Conservation (phyloP, 345 rosid species). For the Rhizophora apiculata region DNA sequence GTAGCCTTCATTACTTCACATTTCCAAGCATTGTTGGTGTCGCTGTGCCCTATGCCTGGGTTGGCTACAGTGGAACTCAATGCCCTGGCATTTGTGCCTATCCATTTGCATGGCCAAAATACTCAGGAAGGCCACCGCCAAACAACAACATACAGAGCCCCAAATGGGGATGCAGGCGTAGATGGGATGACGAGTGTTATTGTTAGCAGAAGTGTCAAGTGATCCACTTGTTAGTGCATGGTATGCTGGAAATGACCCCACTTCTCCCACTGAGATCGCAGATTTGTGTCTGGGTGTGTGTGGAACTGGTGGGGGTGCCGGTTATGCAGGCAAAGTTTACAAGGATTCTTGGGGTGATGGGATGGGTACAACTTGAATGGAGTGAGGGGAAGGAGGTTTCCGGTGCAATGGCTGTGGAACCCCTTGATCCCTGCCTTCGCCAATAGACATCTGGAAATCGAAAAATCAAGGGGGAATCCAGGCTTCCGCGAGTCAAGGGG, state of each 20-base stretch:
- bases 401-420: constrained; percentile 64
- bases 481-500: not conserved
- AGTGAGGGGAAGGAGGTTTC: constrained; percentile 48
- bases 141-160: constrained; percentile 33
- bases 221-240: constrained; percentile 63
- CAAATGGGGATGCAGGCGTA: constrained; percentile 53
- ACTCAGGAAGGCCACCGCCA: constrained; percentile 42
- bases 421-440: constrained; percentile 28
- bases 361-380: constrained; percentile 54
- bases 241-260: constrained; percentile 62
- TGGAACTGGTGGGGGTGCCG: constrained; percentile 60
- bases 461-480: no score
- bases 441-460: not conserved
- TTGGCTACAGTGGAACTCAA: constrained; percentile 52
- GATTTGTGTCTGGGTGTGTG: constrained; percentile 60
- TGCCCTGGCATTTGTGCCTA: constrained; percentile 59
- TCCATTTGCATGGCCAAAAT: constrained; percentile 53
- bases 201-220: constrained; percentile 53
- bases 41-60: constrained; percentile 60
- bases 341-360: constrained; percentile 47
- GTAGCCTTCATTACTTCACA: constrained; percentile 69
- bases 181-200: constrained; percentile 68
- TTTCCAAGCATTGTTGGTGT: constrained; percentile 51
- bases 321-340: constrained; percentile 48
- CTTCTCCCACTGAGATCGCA: constrained; percentile 55